Evolutionary conservation across 2,329 filamentous ascomycete species (phyloP).

Genomic region (Neobulgaria alba): DNA sequence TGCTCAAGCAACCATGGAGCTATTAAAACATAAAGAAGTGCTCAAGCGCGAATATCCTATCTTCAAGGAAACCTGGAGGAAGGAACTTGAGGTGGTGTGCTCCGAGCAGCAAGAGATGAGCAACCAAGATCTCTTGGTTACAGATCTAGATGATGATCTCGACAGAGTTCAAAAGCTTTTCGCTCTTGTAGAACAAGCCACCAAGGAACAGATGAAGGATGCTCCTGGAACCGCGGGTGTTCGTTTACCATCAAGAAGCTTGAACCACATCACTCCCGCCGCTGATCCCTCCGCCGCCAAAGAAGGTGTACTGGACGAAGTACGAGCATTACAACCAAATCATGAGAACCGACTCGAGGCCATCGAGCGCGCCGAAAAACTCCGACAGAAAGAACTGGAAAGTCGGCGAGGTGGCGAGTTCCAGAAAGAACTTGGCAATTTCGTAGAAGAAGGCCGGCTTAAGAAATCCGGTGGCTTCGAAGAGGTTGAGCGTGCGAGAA

Average conservation of each 20-base stretch:
- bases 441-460: slow-evolving; percentile 82
- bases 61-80: slow-evolving; percentile 99
- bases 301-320: slow-evolving; percentile 85
- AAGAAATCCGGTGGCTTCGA: slow-evolving; percentile 96
- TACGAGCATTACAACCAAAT: slow-evolving; percentile 86
- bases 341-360: slow-evolving; percentile 89
- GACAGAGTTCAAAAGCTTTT: slow-evolving; percentile 94
- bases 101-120: slow-evolving; percentile 91
- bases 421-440: slow-evolving; percentile 73
- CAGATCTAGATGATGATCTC: slow-evolving; percentile 87
- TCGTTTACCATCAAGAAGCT: slow-evolving; percentile 45
- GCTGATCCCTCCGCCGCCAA: slow-evolving; percentile 74
- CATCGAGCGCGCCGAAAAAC: slow-evolving; percentile 92
- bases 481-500: slow-evolving; percentile 78
- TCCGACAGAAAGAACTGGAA: slow-evolving; percentile 80
- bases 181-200: slow-evolving; percentile 90
- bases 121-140: slow-evolving; percentile 89
- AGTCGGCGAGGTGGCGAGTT: slow-evolving; percentile 61
- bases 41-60: slow-evolving; percentile 86
- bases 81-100: slow-evolving; percentile 90
- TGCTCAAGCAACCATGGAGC: slow-evolving; percentile 67
- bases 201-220: slow-evolving; percentile 92
- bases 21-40: slow-evolving; percentile 91
- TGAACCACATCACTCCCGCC: slow-evolving; percentile 40
- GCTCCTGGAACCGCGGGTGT: slow-evolving; percentile 41